Evolutionary conservation across 306 rosid species (phyloP), one percentile per base, ranked within the genome.

Genomic region (Lathyrus aphaca): DNA sequence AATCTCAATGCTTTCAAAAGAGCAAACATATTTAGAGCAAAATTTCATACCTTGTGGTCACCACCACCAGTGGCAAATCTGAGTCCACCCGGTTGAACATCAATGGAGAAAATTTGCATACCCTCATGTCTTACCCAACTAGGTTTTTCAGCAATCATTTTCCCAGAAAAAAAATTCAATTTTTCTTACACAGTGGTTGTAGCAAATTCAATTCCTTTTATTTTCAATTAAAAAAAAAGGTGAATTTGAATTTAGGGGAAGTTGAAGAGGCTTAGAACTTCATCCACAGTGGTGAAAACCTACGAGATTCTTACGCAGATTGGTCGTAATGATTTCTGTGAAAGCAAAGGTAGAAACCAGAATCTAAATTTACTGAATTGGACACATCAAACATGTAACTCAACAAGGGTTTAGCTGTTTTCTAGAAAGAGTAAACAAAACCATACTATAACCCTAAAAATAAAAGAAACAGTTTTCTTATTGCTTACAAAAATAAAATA

Each of bases 41-140:
- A 48, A 12, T 29, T 4, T 3, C 72, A 73, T 53, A 88, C 99
- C 97, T 94, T 94, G 77, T 94, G 97, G 86, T 94, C 99, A 72
- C 99, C 99, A 56, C 99, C 99, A 46, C 99, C 99, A 77, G 99
- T 90, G 10, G 97, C 96, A 19, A 94, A 85, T 78, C 99, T 80
- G 44, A 87, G 87, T 5, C 97, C 97, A 10, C 96, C 97, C 6
- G 97, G 96, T 81, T 94, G 99, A 68, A 94, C 92, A 84, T 94
- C 99, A 78, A 94, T 91, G 79, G 96, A 94, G 84, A 94, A 94
- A 73, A 94, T 94, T 69, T 94, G 97, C 96, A 91, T 87, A 12
- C 99, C 97, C 72, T 94, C 97, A 79, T 94, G 99, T 79, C 87
- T 88, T 68, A 94, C 85, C 97, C 97, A 94, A 35, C 87, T 82